These are phyloP conservation scores for Apiospora hydei DNA, from an alignment of 2,329 filamentous ascomycete genomes.

Conservation along the genomic window DNA sequence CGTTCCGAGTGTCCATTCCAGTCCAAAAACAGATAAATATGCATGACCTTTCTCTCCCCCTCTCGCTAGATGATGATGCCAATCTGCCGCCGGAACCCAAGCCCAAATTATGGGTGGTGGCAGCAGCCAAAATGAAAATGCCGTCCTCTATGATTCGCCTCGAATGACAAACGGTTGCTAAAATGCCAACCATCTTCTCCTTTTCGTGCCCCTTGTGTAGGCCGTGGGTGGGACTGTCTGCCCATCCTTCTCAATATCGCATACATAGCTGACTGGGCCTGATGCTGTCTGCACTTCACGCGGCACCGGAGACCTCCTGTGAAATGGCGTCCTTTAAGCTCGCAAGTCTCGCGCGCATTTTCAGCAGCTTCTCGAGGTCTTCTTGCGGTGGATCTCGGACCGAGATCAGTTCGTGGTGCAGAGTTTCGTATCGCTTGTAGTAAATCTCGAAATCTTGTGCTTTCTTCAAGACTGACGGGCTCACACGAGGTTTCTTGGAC, in stretches of 20 bases:
- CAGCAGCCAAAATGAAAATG: constrained; percentile 13
- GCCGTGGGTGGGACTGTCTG: background rate
- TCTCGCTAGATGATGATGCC: background rate
- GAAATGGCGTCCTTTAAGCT: constrained; percentile 68
- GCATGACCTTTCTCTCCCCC: background rate
- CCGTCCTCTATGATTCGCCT: constrained; percentile 9
- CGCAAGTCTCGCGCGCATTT: constrained; percentile 62
- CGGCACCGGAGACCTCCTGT: constrained; percentile 47
- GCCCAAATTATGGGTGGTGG: background rate
- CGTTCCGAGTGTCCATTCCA: constrained; percentile 14
- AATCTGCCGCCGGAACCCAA: background rate
- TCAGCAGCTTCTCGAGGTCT: constrained; percentile 57
- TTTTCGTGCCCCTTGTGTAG: background rate
- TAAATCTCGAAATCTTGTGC: constrained; percentile 62
- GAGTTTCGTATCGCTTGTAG: constrained; percentile 63
- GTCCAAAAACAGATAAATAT: background rate
- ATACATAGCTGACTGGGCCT: background rate
- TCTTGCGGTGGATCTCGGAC: constrained; percentile 58
- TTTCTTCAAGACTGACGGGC: constrained; percentile 58
- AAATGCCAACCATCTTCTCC: background rate
- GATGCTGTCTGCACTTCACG: constrained; percentile 24
- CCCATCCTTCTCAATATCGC: background rate
- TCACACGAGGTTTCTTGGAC: constrained; percentile 50
- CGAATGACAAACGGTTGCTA: background rate
- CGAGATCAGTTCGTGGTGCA: constrained; percentile 62